Evolutionary conservation across 2,329 filamentous ascomycete species (phyloP).

Genomic region (Penicillium concentricum): DNA sequence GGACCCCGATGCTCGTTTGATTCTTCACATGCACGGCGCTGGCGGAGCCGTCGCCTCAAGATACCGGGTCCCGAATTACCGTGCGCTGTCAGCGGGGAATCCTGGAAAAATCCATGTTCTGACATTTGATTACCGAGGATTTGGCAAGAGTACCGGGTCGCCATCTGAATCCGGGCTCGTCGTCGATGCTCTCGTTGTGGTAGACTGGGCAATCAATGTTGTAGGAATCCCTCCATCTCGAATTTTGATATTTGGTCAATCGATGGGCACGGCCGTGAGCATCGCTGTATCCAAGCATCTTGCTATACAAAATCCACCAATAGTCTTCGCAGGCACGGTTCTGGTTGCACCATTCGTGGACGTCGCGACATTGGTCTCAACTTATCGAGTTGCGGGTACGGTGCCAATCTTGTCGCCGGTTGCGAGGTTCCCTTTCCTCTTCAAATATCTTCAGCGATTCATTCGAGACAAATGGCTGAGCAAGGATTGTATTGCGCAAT

Average conservation of each 20-base stretch:
- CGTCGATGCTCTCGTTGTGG: slow-evolving; percentile 53
- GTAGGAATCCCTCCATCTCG: slow-evolving; percentile 54
- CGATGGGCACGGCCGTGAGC: slow-evolving; percentile 57
- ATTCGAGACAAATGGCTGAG: slow-evolving; percentile 14
- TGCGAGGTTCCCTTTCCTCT: slow-evolving; percentile 43
- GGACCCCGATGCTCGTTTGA: not conserved
- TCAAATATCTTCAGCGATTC: slow-evolving; percentile 12
- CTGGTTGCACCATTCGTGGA: slow-evolving; percentile 59
- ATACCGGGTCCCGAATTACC: slow-evolving; percentile 9
- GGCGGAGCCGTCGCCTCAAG: slow-evolving; percentile 6
- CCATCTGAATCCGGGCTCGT: slow-evolving; percentile 58
- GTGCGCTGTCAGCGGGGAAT: slow-evolving; percentile 22
- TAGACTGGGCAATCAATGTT: slow-evolving; percentile 54
- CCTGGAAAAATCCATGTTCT: slow-evolving; percentile 57
- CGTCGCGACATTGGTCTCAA: slow-evolving; percentile 53
- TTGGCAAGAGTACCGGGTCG: slow-evolving; percentile 53
- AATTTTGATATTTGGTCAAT: slow-evolving; percentile 61
- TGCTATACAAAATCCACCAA: slow-evolving; percentile 42
- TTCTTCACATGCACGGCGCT: slow-evolving; percentile 4
- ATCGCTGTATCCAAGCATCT: slow-evolving; percentile 48
- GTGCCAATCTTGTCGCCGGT: slow-evolving; percentile 57
- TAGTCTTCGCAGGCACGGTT: slow-evolving; percentile 55
- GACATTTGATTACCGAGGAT: slow-evolving; percentile 54
- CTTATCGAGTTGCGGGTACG: slow-evolving; percentile 57
- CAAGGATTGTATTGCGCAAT: slow-evolving; percentile 12